Evolutionary conservation across 1,284 basidiomycete species (phyloP).

Genomic region (Wolfiporia cocos): DNA sequence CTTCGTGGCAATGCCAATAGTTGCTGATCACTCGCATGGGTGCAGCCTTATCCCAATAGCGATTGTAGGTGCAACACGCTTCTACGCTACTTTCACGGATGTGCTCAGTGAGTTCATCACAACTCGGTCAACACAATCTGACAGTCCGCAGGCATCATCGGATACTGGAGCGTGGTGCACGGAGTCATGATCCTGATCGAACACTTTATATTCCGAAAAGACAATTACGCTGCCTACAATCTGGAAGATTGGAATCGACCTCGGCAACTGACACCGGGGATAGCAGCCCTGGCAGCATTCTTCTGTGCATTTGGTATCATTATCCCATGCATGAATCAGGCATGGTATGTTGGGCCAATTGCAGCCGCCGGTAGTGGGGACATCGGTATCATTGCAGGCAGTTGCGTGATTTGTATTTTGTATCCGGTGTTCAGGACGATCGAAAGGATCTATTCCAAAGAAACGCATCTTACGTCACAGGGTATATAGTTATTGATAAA

Average conservation of each 20-base stretch:
- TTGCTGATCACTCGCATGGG: conserved; percentile 11
- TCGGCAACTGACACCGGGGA: conserved; percentile 34
- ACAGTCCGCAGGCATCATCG: conserved; percentile 37
- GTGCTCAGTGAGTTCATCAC: conserved; percentile 37
- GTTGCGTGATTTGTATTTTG: conserved; percentile 31
- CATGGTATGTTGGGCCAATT: conserved; percentile 49
- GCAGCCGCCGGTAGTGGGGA: conserved; percentile 45
- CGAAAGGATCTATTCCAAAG: conserved; percentile 24
- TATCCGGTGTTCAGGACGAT: conserved; percentile 35
- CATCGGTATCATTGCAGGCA: conserved; percentile 47
- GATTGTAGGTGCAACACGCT: conserved; percentile 52
- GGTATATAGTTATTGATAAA: too few relatives aligned
- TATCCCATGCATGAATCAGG: conserved; percentile 55
- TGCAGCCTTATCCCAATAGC: conserved; percentile 51
- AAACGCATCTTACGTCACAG: too few relatives aligned
- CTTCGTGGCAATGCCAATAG: conserved; percentile 10
- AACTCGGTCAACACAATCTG: conserved; percentile 3
- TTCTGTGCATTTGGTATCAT: conserved; percentile 42
- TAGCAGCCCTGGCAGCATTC: conserved; percentile 48
- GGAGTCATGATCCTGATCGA: conserved; percentile 49
- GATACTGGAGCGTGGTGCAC: conserved; percentile 56
- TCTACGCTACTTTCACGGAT: conserved; percentile 53
- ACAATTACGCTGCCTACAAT: conserved; percentile 29
- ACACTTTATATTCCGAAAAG: conserved; percentile 48
- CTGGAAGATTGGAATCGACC: conserved; percentile 35